phyloP scores from a whole-genome alignment of 257 asterid species.

The Solanum corneliomulleri region DNA sequence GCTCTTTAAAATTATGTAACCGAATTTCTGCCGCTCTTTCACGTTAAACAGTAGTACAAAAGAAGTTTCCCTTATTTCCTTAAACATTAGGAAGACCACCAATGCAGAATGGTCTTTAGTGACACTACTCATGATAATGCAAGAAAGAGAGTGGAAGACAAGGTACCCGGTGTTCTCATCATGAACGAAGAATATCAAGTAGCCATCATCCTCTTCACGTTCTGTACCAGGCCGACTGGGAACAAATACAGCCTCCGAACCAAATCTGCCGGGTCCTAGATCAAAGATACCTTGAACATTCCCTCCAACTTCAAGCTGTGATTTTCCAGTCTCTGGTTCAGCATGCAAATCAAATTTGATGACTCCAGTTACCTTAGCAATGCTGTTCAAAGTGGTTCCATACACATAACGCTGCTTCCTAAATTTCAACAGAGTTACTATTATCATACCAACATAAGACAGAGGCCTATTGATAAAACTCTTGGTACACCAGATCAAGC shows the following conservation, averaged over 20 bases:
- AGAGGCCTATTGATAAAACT: neutral
- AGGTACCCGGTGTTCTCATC: constrained; percentile 85
- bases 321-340: constrained; percentile 66
- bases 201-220: constrained; percentile 94
- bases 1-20: neutral
- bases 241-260: constrained; percentile 91
- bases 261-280: constrained; percentile 81
- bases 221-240: constrained; percentile 57
- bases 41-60: neutral
- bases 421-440: constrained; percentile 1
- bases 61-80: neutral
- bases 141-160: neutral
- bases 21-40: neutral
- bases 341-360: constrained; percentile 86
- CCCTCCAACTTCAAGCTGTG: constrained; percentile 88
- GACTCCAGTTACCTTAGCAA: constrained; percentile 83
- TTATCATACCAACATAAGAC: neutral
- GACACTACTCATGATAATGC: neutral
- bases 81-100: neutral
- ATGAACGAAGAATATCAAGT: constrained; percentile 83
- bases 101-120: neutral
- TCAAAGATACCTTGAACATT: constrained; percentile 76
- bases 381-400: constrained; percentile 66
- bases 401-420: constrained; percentile 90
- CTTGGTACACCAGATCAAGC: neutral